Evolutionary conservation across 1,284 basidiomycete genomes (phyloP), one percentile per base, ranked within the genome.

Genomic region (Ceratobasidium sp.): DNA sequence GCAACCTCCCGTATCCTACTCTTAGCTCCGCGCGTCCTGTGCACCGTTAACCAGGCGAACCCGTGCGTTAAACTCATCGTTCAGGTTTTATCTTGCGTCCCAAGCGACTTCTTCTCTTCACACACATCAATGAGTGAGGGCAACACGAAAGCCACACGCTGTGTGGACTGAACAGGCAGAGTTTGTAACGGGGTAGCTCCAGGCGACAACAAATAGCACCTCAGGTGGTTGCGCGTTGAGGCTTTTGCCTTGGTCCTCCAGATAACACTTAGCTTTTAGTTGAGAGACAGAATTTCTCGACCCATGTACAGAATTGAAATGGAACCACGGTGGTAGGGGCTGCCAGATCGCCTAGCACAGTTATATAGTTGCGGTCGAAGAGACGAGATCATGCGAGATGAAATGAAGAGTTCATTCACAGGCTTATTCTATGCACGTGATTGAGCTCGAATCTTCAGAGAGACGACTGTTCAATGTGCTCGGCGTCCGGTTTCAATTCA

Each of bases 221-320:
- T n/a, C n/a, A n/a, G n/a, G n/a, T n/a, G 54, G 17, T 50, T 72
- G 29, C 67, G 67, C 31, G 56, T 56, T 4, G 67, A 41, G 24
- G 48, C 56, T 29, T 56, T 54, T 33, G 67, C 67, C 27, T 72
- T 60, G 24, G 44, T 57, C 24, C 69, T 44, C 69, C 69, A 72
- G 50, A 41, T 60, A 31, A 60, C 44, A 24, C 69, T 57, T 15
- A 57, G 69, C 24, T 72, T 44, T 33, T 72, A 57, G 69, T 72
- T 62, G 69, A 72, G 59, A 41, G 60, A 72, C 45, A 57, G 69
- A 17, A 41, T 60, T 1, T 57, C 51, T 62, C 62, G 57, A 31
- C 69, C 69, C 69, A 72, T 19, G 69, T 72, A 56, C 69, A 72
- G 14, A 72, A 56, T 57, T 57, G 62, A 22, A 72, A 72, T 15